Conservation (phyloP, 768 basidiomycete genomes). For the Termitomyces sp. region DNA sequence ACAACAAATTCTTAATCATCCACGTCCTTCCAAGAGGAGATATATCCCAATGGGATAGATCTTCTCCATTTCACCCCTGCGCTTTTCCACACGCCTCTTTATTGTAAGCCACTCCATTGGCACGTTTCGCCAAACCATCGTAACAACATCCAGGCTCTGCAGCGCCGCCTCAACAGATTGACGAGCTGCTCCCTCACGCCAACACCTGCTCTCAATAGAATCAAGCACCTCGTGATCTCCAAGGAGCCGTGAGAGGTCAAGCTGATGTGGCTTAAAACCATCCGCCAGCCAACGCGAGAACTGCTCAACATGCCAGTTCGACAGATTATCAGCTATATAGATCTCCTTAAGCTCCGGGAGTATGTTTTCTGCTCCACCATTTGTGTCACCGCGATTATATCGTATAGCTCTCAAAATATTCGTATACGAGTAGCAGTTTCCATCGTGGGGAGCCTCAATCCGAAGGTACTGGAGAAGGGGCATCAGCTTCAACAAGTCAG, state of each 20-base stretch:
- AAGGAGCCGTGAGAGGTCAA: background rate
- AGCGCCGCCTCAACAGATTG: background rate
- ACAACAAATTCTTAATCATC: background rate
- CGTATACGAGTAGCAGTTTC: background rate
- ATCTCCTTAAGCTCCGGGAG: background rate
- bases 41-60: background rate
- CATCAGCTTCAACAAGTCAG: background rate
- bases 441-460: background rate
- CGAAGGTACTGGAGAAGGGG: background rate
- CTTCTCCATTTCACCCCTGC: background rate
- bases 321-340: background rate
- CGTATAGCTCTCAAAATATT: background rate
- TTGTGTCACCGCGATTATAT: background rate
- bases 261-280: background rate
- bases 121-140: background rate
- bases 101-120: background rate
- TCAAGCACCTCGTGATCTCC: background rate
- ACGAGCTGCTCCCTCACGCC: background rate
- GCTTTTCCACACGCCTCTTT: background rate
- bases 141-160: background rate
- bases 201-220: background rate
- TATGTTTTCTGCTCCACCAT: background rate
- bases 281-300: background rate
- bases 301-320: background rate
- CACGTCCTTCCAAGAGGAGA: background rate